Conservation (phyloP, 306 rosid genomes). For the Lupinus albus region DNA sequence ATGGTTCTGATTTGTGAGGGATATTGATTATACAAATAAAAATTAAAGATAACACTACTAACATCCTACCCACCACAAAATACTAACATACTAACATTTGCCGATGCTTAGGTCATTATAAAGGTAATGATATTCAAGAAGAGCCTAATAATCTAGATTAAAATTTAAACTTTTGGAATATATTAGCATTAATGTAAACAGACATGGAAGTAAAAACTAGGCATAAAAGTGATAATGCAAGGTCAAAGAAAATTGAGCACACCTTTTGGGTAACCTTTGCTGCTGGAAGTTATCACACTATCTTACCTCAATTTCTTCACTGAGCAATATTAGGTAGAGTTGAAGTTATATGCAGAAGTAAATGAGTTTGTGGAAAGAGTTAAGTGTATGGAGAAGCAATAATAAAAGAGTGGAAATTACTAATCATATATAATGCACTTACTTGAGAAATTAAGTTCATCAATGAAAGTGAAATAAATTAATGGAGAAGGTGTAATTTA, state of each 20-base stretch:
- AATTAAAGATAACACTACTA: too few species aligned
- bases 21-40: too few species aligned
- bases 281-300: neutral
- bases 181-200: too few species aligned
- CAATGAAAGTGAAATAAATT: constrained; percentile 7
- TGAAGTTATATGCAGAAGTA: neutral
- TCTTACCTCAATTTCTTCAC: neutral
- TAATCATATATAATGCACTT: neutral
- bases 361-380: neutral
- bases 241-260: neutral
- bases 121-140: too few species aligned
- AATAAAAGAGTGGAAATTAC: neutral
- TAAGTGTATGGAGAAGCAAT: neutral
- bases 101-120: too few species aligned
- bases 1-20: too few species aligned
- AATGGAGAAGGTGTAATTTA: constrained; percentile 17
- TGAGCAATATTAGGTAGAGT: neutral
- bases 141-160: neutral
- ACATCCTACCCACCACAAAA: too few species aligned
- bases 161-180: neutral
- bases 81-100: too few species aligned
- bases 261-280: constrained; percentile 17
- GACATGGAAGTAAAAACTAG: too few species aligned
- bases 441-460: constrained; percentile 12
- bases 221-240: neutral